phyloP scores from a whole-genome alignment of 2,329 filamentous ascomycete genomes.

The Elsinoe arachidis region DNA sequence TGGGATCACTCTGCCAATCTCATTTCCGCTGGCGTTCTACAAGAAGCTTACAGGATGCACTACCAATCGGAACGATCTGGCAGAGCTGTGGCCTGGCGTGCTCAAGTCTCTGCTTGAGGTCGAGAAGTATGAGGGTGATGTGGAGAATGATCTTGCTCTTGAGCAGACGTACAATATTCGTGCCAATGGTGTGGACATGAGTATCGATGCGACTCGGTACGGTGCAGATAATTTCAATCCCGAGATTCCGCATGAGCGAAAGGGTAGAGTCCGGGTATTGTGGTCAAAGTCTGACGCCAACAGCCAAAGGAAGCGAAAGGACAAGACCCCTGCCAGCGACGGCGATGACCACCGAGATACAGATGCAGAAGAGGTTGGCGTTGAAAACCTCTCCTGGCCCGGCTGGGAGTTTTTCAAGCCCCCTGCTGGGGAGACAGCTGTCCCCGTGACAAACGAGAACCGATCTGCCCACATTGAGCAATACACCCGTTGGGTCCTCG shows the following conservation, averaged over 20 bases:
- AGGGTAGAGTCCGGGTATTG: not conserved
- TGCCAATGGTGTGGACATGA: conserved; percentile 44
- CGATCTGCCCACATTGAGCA: conserved; percentile 70
- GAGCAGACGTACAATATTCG: conserved; percentile 79
- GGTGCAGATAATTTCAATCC: not conserved
- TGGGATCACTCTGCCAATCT: conserved; percentile 80
- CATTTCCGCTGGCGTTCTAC: conserved; percentile 79
- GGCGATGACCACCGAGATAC: not conserved
- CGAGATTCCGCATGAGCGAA: not conserved
- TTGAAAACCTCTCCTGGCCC: conserved; percentile 39
- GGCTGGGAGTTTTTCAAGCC: conserved; percentile 38
- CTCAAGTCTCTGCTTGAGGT: conserved; percentile 64
- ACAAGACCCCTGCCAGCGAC: not conserved
- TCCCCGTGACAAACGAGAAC: conserved; percentile 73
- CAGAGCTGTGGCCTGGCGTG: conserved; percentile 79
- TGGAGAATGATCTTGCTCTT: conserved; percentile 72
- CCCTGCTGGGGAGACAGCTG: conserved; percentile 44
- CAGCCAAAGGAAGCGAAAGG: not conserved
- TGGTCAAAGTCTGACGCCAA: not conserved
- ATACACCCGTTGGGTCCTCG: conserved; percentile 76
- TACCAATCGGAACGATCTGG: conserved; percentile 62
- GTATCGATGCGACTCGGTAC: conserved; percentile 44
- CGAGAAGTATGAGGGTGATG: conserved; percentile 66
- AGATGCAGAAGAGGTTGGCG: not conserved
- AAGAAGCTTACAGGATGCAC: conserved; percentile 61